Base-by-base conservation (phyloP, 495 filamentous ascomycete genomes). In the Clohesyomyces aquaticus region DNA sequence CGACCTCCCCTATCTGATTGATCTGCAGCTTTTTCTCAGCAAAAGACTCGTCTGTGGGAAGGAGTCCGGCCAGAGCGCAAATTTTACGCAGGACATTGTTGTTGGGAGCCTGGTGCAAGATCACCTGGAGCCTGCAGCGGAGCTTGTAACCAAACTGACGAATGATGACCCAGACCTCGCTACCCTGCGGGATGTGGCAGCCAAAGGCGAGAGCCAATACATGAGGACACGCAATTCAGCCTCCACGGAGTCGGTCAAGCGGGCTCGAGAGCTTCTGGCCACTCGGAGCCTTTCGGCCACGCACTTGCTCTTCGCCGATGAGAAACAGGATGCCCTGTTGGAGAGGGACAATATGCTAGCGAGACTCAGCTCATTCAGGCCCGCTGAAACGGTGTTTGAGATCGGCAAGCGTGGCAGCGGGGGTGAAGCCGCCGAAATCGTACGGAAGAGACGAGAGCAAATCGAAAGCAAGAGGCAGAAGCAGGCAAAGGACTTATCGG, bases 301-400 rank as follows among this genome's bases (percentile, higher is more conserved):
- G 1, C 89, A 96, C 75, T 78, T 87, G 1, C 75, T 97, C 0
- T 98, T 98, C 74, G 85, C 84, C 16, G 81, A 89, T 46, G 81
- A 86, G 12, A 76, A 80, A 1, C 85, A 84, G 35, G 71, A 81
- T 16, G 76, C 81, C 14, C 89, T 93, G 68, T 79, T 82, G 23
- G 88, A 89, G 63, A 83, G 93, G 6, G 86, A 90, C 38, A 85
- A 86, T 55, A 93, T 99, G 87, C 80, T 99, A 2, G 87, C 88
- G 41, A 85, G 86, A 26, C 88, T 99, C 49, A 90, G 90, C 66
- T 86, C 85, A 1, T 97, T 93, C 77, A 83, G 91, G 68, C 94
- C 94, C 0, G 81, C 86, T 51, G 95, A 99, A 71, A 96, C 94
- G 0, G 87, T 99, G 22, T 98, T 99, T 70, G 94, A 99, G 73